Evolutionary conservation across 2,329 filamentous ascomycete genomes (phyloP), one percentile per base, ranked within the genome.

Genomic region (Albifimbria verrucaria): DNA sequence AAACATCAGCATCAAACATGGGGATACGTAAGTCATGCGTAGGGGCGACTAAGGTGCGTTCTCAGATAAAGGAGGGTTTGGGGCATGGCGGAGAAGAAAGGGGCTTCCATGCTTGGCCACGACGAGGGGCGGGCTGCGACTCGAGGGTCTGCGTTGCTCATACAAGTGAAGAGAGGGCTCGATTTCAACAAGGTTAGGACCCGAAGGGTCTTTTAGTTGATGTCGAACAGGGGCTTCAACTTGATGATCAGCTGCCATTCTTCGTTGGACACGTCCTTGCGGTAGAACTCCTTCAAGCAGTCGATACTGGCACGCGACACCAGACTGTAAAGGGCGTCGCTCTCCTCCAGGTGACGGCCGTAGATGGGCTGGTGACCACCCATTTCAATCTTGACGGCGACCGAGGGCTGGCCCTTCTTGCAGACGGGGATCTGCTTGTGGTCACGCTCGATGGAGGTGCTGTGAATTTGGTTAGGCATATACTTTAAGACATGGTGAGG

Each of bases 321-420:
- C 55, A 89, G 79, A 59, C 88, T 93, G 81, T 97, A 97, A 15
- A 99, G 80, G 2, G 76, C 81, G 70, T 99, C 94, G 58, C 85
- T 84, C 71, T 99, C 93, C 72, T 99, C 94, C 49, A 99, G 83
- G 58, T 99, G 94, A 56, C 94, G 89, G 54, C 94, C 94, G 68
- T 99, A 99, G 54, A 88, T 84, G 17, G 94, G 95, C 77, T 99
- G 94, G 69, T 93, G 90, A 54, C 87, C 76, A 51, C 92, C 93
- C 83, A 87, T 87, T 76, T 99, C 95, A 65, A 99, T 95, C 81
- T 99, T 99, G 77, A 99, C 81, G 20, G 94, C 94, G 10, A 99
- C 95, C 1, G 92, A 95, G n/a, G 95, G 94, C 68, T 96, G 90
- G 50, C 93, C 93, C 76, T 92, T 93, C 75, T 99, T 99, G 78